These are phyloP conservation scores for Zygoascus bituminiphila DNA, from an alignment of 805 yeast species.

Conservation along the genomic window DNA sequence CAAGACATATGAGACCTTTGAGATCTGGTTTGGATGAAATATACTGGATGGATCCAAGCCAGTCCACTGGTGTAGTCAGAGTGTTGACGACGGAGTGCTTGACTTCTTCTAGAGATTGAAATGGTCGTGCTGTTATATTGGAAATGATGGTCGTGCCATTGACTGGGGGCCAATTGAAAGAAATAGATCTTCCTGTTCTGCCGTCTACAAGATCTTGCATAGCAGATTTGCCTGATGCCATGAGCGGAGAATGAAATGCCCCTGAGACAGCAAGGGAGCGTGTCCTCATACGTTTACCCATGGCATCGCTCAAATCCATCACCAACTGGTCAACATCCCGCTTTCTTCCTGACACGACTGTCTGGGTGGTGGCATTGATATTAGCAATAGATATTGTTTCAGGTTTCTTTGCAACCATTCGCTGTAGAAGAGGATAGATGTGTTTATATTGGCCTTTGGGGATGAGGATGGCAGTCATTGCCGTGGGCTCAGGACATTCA, in stretches of 20 bases:
- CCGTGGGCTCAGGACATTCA: slow-evolving; percentile 1
- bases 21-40: slow-evolving; percentile 1
- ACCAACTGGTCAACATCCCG: slow-evolving; percentile 25
- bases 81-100: slow-evolving; percentile 19
- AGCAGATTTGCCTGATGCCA: slow-evolving; percentile 19
- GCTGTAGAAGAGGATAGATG: background rate
- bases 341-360: slow-evolving; percentile 38
- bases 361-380: slow-evolving; percentile 36
- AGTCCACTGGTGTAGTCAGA: slow-evolving; percentile 26
- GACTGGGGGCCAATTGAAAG: slow-evolving; percentile 21
- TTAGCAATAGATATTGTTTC: slow-evolving; percentile 36
- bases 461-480: slow-evolving; percentile 12
- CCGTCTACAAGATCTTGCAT: slow-evolving; percentile 23
- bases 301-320: slow-evolving; percentile 15
- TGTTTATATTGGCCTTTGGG: background rate
- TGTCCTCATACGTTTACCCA: slow-evolving; percentile 5
- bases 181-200: slow-evolving; percentile 2
- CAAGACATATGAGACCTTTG: slow-evolving; percentile 17
- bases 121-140: slow-evolving; percentile 28
- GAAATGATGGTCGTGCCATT: slow-evolving; percentile 20
- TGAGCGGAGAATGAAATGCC: slow-evolving; percentile 41
- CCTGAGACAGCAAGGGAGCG: slow-evolving; percentile 23
- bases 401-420: background rate
- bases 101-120: slow-evolving; percentile 23
- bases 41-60: slow-evolving; percentile 23